These are phyloP conservation scores for Solanum infundibuliforme DNA, from an alignment of 257 asterid species.

Conservation along the genomic window DNA sequence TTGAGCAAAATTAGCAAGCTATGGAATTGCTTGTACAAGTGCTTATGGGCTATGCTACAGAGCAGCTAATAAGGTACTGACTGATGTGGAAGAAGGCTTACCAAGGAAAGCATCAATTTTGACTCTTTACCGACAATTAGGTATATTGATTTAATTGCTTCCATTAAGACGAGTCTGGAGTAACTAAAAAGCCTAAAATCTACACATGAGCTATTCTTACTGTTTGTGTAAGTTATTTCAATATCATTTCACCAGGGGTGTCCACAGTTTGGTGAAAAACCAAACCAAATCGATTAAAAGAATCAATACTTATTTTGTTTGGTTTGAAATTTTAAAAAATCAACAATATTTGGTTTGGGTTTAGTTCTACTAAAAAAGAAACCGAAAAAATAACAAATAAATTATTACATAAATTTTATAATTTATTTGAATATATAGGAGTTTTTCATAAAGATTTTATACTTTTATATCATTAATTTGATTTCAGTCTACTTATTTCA, in stretches of 20 bases:
- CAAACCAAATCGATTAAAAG: not conserved
- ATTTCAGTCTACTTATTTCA: too few species aligned
- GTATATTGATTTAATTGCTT: not conserved
- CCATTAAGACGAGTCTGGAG: not conserved
- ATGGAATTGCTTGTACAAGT: not conserved
- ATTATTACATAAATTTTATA: too few species aligned
- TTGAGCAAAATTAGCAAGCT: not conserved
- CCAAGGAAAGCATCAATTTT: not conserved
- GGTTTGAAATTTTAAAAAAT: too few species aligned
- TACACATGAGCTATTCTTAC: not conserved
- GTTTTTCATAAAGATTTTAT: too few species aligned
- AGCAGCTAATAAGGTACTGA: not conserved
- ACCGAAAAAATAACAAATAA: not conserved
- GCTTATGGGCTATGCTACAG: not conserved
- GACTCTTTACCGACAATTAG: not conserved
- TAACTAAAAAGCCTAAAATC: not conserved
- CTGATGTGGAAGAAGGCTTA: not conserved
- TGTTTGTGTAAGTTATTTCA: not conserved
- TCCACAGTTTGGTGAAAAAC: not conserved
- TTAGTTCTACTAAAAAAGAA: not conserved
- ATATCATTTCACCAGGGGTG: not conserved
- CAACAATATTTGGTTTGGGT: not conserved
- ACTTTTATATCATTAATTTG: too few species aligned
- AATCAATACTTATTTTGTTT: too few species aligned
- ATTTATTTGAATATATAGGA: too few species aligned